A percentile compares a stretch with the other conserved stretches of the same genome.
Conservation (phyloP, 1,284 basidiomycete genomes). For the Cryptococcus floricola region DNA sequence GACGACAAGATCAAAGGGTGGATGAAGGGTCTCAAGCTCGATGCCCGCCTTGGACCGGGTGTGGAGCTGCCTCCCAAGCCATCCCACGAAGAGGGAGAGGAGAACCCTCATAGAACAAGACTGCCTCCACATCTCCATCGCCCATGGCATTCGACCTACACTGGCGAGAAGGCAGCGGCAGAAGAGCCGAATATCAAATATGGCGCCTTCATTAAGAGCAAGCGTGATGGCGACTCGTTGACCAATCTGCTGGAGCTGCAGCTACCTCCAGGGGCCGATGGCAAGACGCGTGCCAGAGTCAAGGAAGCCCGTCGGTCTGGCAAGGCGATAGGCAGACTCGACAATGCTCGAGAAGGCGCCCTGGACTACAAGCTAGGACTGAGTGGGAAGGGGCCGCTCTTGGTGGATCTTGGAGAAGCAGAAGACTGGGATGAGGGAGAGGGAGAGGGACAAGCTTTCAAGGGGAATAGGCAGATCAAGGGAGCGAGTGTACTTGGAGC, state of each 20-base stretch:
- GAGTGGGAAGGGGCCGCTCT: conserved; percentile 25
- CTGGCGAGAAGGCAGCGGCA: conserved; percentile 22
- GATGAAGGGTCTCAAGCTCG: conserved; percentile 39
- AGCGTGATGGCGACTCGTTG: conserved; percentile 21
- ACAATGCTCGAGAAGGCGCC: conserved; percentile 64
- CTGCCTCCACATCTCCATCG: conserved; percentile 45
- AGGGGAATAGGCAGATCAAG: conserved; percentile 54
- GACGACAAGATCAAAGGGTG: conserved; percentile 67
- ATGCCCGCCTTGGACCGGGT: conserved; percentile 21
- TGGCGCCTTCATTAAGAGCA: conserved; percentile 35
- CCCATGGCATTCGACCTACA: conserved; percentile 47
- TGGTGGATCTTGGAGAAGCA: conserved; percentile 19
- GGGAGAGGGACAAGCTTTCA: conserved; percentile 51
- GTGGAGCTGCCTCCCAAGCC: background rate
- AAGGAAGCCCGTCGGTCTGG: conserved; percentile 57
- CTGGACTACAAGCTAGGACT: conserved; percentile 63
- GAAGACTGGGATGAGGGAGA: conserved; percentile 7
- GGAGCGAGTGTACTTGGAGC: conserved; percentile 42
- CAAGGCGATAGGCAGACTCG: conserved; percentile 59
- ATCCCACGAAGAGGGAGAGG: background rate
- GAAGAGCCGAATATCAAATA: conserved; percentile 38
- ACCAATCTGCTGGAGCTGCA: conserved; percentile 41
- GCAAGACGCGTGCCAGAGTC: conserved; percentile 55
- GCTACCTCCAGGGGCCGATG: conserved; percentile 51
- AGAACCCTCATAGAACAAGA: conserved; percentile 32